Percentiles rank a stretch among this genome's conserved stretches.
phyloP scores from a whole-genome alignment of 1,139 yeast species.

The Protomyces inundatus region DNA sequence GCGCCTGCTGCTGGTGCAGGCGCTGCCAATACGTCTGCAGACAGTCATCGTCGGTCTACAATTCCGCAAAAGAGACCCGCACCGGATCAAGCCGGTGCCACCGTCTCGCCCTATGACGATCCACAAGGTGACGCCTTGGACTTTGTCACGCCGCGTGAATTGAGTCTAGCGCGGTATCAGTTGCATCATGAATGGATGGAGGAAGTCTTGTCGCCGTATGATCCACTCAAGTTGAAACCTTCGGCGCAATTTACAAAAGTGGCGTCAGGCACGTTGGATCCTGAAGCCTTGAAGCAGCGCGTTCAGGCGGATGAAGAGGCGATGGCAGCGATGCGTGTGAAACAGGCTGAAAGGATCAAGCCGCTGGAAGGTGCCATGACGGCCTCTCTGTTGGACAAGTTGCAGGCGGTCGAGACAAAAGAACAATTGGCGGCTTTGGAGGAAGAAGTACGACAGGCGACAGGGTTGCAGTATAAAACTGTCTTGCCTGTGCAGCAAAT shows the following conservation, averaged over 20 bases:
- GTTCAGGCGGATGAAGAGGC: neutral
- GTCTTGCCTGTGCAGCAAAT: neutral
- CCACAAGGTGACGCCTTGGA: conserved; percentile 43
- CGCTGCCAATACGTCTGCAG: neutral
- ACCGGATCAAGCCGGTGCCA: neutral
- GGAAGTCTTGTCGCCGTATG: conserved; percentile 35
- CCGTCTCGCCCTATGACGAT: conserved; percentile 18
- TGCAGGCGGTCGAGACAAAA: neutral
- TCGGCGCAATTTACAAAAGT: neutral
- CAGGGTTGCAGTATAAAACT: neutral
- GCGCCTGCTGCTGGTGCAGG: neutral
- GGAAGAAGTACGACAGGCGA: neutral
- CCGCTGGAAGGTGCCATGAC: neutral
- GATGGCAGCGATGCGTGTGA: neutral
- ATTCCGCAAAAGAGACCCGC: conserved; percentile 13
- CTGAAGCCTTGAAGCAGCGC: neutral
- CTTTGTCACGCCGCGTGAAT: conserved; percentile 42
- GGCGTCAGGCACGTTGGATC: neutral
- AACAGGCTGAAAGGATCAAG: neutral
- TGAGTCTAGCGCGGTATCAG: conserved; percentile 43
- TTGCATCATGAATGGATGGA: conserved; percentile 47
- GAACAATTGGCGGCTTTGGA: neutral
- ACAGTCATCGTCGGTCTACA: neutral
- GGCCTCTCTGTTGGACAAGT: neutral
- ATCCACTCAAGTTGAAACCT: neutral